Percentiles rank a stretch among this genome's conserved stretches.
Conservation (phyloP, 2,329 filamentous ascomycete genomes). For the Coniochaeta hoffmannii region DNA sequence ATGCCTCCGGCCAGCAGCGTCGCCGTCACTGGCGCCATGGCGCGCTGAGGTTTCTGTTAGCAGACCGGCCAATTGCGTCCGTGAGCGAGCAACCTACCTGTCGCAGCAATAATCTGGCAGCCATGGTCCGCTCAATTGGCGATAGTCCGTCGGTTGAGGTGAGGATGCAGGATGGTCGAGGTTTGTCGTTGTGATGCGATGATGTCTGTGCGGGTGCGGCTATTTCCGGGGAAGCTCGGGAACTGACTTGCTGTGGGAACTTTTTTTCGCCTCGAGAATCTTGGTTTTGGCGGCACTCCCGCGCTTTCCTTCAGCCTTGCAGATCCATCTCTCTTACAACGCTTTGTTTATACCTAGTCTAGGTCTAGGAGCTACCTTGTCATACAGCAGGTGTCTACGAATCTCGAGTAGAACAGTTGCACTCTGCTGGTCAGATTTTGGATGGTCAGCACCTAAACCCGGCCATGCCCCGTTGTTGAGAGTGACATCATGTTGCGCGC, state of each 20-base stretch:
- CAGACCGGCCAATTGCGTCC: constrained; percentile 6
- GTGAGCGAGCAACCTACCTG: constrained; percentile 31
- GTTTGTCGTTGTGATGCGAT: constrained; percentile 2
- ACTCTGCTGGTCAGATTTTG: not conserved
- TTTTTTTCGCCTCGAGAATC: not conserved
- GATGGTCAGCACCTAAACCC: not conserved
- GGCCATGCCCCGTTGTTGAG: not conserved
- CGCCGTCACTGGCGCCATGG: constrained; percentile 45
- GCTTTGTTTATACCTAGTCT: too few species aligned
- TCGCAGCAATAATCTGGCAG: constrained; percentile 52
- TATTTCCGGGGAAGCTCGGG: constrained; percentile 15
- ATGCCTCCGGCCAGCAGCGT: constrained; percentile 41
- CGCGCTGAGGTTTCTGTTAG: constrained; percentile 30
- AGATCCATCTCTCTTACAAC: constrained; percentile 2
- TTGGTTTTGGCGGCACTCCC: not conserved
- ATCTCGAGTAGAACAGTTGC: too few species aligned
- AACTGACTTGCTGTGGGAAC: constrained; percentile 3
- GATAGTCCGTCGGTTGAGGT: not conserved
- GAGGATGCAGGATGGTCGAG: not conserved
- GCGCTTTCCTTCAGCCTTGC: constrained; percentile 3
- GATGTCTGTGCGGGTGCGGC: constrained; percentile 10
- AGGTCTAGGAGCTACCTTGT: too few species aligned
- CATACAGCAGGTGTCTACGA: too few species aligned
- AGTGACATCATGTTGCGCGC: constrained; percentile 28
- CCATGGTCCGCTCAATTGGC: constrained; percentile 48